Percentiles rank a stretch among this genome's conserved stretches.
Evolutionary conservation across 345 rosid species (phyloP).

Genomic region (Melaleuca quinquenervia): DNA sequence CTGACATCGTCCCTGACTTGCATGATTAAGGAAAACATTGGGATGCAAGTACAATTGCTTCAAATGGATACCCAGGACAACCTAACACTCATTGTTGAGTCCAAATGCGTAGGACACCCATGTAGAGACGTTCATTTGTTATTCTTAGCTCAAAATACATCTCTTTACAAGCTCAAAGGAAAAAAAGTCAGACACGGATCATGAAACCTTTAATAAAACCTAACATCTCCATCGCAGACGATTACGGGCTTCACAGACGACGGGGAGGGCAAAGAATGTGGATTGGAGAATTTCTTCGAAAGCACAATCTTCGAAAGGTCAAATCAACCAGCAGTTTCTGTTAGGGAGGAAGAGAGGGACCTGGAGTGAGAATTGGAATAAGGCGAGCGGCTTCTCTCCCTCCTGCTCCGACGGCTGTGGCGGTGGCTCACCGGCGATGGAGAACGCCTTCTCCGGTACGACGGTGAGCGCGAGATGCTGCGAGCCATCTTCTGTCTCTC

Average conservation of each 20-base stretch:
- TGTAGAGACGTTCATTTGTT: not conserved
- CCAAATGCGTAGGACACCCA: not conserved
- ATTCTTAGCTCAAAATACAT: not conserved
- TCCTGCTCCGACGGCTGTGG: constrained; percentile 28
- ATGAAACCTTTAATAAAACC: not conserved
- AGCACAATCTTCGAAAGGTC: not conserved
- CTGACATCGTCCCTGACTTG: not conserved
- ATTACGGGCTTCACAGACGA: not conserved
- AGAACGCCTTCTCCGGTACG: constrained; percentile 39
- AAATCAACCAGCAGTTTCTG: not conserved
- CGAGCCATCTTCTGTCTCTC: constrained; percentile 22
- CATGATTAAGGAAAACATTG: not conserved
- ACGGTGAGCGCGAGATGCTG: constrained; percentile 59
- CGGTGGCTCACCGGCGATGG: constrained; percentile 22
- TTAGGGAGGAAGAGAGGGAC: not conserved
- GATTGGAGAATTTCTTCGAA: not conserved
- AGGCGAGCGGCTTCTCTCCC: constrained; percentile 36
- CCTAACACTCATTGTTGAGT: too few relatives aligned
- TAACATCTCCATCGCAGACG: not conserved
- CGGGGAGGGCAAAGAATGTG: not conserved
- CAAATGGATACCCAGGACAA: not conserved
- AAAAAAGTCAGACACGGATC: not conserved
- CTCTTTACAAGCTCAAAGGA: not conserved
- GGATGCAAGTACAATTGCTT: not conserved
- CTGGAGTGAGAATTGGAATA: constrained; percentile 18